These are phyloP conservation scores for Linnemannia schmuckeri DNA, from an alignment of 192 early-diverging fungal species.

Conservation along the genomic window DNA sequence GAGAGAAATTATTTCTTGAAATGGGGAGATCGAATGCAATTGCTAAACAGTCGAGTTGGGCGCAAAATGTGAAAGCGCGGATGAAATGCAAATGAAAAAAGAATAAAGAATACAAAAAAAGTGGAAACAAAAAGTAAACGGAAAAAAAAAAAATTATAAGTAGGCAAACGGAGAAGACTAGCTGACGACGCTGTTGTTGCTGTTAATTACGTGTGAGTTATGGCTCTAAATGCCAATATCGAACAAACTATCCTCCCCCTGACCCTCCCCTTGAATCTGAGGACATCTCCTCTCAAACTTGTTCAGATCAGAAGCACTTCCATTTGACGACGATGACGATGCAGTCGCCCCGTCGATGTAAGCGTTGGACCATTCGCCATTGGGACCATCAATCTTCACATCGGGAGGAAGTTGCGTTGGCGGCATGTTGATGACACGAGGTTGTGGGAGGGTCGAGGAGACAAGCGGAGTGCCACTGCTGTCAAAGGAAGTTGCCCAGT, in stretches of 20 bases:
- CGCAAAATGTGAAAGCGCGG: no score
- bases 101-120: not conserved
- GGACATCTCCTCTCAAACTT: not conserved
- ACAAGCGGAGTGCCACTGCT: not conserved
- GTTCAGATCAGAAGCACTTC: not conserved
- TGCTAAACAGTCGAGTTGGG: no score
- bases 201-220: not conserved
- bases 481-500: not conserved
- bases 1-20: no score
- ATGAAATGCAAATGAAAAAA: not conserved
- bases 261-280: not conserved
- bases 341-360: not conserved
- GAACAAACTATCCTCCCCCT: not conserved
- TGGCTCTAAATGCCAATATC: not conserved
- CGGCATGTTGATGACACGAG: not conserved
- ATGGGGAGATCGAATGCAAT: no score
- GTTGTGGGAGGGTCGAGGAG: not conserved
- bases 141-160: not conserved
- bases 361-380: not conserved
- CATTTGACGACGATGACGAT: not conserved
- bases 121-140: not conserved
- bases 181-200: not conserved
- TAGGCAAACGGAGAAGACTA: not conserved
- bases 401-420: not conserved
- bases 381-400: not conserved